Evolutionary conservation across 306 rosid species (phyloP).

Genomic region (Hippophae gyantsensis): DNA sequence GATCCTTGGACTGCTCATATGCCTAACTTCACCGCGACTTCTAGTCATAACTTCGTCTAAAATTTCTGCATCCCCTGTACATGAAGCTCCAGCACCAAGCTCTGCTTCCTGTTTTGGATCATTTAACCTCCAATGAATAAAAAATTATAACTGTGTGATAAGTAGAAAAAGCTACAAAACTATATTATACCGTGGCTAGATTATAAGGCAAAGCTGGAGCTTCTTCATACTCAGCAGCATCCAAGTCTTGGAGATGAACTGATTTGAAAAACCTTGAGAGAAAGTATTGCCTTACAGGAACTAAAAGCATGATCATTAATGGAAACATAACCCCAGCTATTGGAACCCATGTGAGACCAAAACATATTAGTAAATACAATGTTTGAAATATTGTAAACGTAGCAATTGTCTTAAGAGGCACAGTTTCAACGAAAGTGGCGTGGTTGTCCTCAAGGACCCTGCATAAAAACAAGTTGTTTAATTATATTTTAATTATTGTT

Average conservation of each 20-base stretch:
- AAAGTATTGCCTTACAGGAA: slow-evolving; percentile 77
- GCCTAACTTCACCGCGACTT: slow-evolving; percentile 95
- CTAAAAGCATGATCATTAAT: slow-evolving; percentile 88
- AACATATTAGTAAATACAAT: slow-evolving; percentile 61
- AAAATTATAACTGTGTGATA: neutral
- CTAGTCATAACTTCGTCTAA: slow-evolving; percentile 77
- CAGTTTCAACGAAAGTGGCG: slow-evolving; percentile 96
- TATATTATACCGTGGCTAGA: slow-evolving; percentile 52
- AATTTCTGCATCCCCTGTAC: slow-evolving; percentile 61
- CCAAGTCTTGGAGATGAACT: slow-evolving; percentile 88
- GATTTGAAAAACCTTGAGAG: slow-evolving; percentile 92
- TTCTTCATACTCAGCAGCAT: slow-evolving; percentile 92
- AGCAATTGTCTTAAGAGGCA: slow-evolving; percentile 81
- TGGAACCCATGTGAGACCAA: slow-evolving; percentile 97
- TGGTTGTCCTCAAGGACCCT: slow-evolving; percentile 97
- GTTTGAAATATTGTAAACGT: slow-evolving; percentile 77
- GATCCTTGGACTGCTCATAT: slow-evolving; percentile 62
- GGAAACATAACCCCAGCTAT: slow-evolving; percentile 95
- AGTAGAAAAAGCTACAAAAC: neutral
- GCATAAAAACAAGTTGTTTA: slow-evolving; percentile 16
- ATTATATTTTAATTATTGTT: neutral
- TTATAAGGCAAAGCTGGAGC: slow-evolving; percentile 68
- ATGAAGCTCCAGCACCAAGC: slow-evolving; percentile 51
- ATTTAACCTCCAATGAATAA: slow-evolving; percentile 2
- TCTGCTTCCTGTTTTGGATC: slow-evolving; percentile 55